A percentile compares a stretch with the other conserved stretches of the same genome.
Evolutionary conservation across 768 basidiomycete species (phyloP).

Genomic region (Chalciporus chontae): DNA sequence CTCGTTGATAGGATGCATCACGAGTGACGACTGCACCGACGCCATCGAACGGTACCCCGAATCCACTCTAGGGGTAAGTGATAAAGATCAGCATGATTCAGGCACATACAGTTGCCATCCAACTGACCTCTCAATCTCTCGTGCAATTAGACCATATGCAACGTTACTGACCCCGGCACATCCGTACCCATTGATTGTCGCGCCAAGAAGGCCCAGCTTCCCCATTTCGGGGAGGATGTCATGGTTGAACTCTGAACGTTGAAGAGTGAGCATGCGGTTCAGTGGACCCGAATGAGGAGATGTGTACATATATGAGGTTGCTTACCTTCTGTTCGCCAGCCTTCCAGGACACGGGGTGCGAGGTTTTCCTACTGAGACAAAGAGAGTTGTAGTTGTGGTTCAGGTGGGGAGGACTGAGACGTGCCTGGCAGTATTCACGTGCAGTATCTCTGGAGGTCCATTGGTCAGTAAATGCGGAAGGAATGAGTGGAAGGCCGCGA

Average conservation of each 20-base stretch:
- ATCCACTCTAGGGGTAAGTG: slow-evolving; percentile 60
- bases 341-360: slow-evolving; percentile 82
- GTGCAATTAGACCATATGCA: slow-evolving; percentile 89
- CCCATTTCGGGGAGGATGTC: slow-evolving; percentile 89
- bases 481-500: slow-evolving; percentile 12
- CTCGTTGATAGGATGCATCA: slow-evolving; percentile 91
- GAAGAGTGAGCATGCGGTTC: neutral
- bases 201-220: slow-evolving; percentile 81
- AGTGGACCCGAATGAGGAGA: neutral
- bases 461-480: neutral
- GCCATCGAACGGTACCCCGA: slow-evolving; percentile 94
- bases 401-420: slow-evolving; percentile 18
- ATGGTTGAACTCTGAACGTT: slow-evolving; percentile 70
- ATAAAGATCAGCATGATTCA: neutral
- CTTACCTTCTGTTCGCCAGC: slow-evolving; percentile 83
- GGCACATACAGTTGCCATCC: neutral
- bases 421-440: slow-evolving; percentile 72
- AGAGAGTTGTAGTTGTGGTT: neutral
- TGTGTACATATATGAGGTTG: neutral
- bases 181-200: slow-evolving; percentile 90
- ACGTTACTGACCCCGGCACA: slow-evolving; percentile 91
- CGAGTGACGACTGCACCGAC: slow-evolving; percentile 93
- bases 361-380: slow-evolving; percentile 62
- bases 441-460: slow-evolving; percentile 65
- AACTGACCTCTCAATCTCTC: slow-evolving; percentile 85